Evolutionary conservation across 495 filamentous ascomycete species (phyloP), one percentile per base, ranked within the genome.

Genomic region (Terfezia claveryi): DNA sequence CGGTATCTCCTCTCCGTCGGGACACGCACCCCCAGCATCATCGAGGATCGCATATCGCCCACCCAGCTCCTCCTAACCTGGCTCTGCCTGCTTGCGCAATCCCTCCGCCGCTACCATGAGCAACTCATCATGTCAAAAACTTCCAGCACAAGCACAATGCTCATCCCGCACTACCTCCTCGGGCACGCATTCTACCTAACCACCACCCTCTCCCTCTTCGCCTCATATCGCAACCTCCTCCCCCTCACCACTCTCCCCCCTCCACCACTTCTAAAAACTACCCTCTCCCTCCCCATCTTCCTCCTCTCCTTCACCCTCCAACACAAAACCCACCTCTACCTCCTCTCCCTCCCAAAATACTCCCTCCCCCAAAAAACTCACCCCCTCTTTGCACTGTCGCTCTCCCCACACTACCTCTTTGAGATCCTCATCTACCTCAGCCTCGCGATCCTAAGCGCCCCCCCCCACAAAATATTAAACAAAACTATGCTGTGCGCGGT

Each of bases 401-500:
- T 94, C 10, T 92, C 80, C 57, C 87, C 92, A n/a, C 91, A 96
- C 69, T 98, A 95, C 66, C 81, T 80, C 0, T 82, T 81, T 50
- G 92, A 96, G 65, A 87, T 85, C 62, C 51, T 83, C 2, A 78
- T 94, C 56, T 95, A 96, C 62, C 58, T 87, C 32, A 77, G 80
- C n/a, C 66, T 96, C 57, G 76, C 85, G 2, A 61, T 93, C 23
- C 61, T 83, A 12, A 80, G 80, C 41, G 85, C 87, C 5, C 88
- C 87, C 0, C 56, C 61, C 6, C 76, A 74, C 9, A 57, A 66
- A 32, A 57, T 74, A 55, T 61, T 84, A 32, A 96, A 96, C 67
- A 76, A 71, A 62, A 92, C 89, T 1, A 62, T 96, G 51, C 58
- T 80, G 23, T 72, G 77, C 37, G 85, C 76, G 9, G 52, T 82